Percentiles rank a stretch among this genome's conserved stretches.
These are phyloP conservation scores for Austroboletus rostrupii DNA, from an alignment of 1,284 basidiomycete species.

Conservation along the genomic window DNA sequence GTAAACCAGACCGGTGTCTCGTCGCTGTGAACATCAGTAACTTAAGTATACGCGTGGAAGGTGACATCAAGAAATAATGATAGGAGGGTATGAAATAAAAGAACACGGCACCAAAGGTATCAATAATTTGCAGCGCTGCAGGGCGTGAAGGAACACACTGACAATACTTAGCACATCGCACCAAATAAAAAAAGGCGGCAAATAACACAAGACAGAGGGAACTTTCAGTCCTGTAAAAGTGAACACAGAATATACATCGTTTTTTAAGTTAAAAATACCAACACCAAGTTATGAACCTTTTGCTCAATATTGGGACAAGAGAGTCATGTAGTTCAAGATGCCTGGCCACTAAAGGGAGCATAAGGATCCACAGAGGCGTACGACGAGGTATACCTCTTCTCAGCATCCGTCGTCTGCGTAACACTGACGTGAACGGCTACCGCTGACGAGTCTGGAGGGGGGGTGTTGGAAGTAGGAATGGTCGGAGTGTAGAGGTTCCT, in stretches of 20 bases:
- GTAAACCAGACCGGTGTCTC: neutral
- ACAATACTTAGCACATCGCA: conserved; percentile 1
- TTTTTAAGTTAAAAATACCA: neutral
- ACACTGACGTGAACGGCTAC: conserved; percentile 7
- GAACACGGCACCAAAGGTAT: conserved; percentile 18
- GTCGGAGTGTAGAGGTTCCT: conserved; percentile 30
- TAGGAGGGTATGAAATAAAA: conserved; percentile 19
- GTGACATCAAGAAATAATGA: neutral
- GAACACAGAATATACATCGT: conserved; percentile 18
- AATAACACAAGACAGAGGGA: neutral
- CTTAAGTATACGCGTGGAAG: neutral
- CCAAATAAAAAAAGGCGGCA: conserved; percentile 1
- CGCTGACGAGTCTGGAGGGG: conserved; percentile 9
- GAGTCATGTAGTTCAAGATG: neutral
- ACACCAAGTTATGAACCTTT: conserved; percentile 1
- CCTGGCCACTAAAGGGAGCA: conserved; percentile 10
- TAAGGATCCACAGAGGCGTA: conserved; percentile 27
- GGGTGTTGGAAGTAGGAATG: conserved; percentile 2
- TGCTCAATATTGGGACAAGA: neutral
- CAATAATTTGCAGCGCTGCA: conserved; percentile 13
- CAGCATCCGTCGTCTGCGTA: conserved; percentile 8
- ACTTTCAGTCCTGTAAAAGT: conserved; percentile 6
- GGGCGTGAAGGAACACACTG: neutral
- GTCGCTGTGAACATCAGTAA: neutral
- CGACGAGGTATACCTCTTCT: conserved; percentile 26